Evolutionary conservation across 306 rosid species (phyloP).

Genomic region (Arachis hypogaea): DNA sequence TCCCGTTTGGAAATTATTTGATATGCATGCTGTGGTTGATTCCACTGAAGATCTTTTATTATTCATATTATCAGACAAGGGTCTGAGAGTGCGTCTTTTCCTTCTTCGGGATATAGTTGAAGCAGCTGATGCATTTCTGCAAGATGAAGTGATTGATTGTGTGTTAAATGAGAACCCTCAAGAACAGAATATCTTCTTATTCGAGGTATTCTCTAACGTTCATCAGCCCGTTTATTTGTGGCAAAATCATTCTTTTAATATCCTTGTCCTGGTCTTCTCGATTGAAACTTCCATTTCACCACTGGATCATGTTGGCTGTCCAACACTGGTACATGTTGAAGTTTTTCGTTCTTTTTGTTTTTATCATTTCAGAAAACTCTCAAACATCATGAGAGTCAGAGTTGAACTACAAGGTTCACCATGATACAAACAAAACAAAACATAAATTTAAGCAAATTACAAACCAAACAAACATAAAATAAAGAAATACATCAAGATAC

Average conservation of each 20-base stretch:
- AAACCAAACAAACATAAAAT: no score
- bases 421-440: no score
- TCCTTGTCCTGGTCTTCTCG: no score
- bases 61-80: conserved; percentile 86
- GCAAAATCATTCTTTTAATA: no score
- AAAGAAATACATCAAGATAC: no score
- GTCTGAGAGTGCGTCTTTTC: conserved; percentile 85
- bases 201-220: conserved; percentile 52
- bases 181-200: conserved; percentile 40
- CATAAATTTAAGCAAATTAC: no score
- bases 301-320: no score
- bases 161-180: conserved; percentile 50
- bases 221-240: no score
- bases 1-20: conserved; percentile 78
- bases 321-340: background rate
- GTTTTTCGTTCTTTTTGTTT: background rate
- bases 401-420: no score
- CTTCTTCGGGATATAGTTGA: conserved; percentile 76
- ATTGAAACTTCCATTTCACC: no score
- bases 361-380: no score
- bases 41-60: conserved; percentile 85
- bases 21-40: conserved; percentile 84
- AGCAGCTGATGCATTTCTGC: conserved; percentile 68
- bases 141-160: conserved; percentile 64
- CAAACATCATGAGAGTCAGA: no score